Base-by-base conservation (phyloP, 2,329 filamentous ascomycete species). In the Aspergillus fischeri region DNA sequence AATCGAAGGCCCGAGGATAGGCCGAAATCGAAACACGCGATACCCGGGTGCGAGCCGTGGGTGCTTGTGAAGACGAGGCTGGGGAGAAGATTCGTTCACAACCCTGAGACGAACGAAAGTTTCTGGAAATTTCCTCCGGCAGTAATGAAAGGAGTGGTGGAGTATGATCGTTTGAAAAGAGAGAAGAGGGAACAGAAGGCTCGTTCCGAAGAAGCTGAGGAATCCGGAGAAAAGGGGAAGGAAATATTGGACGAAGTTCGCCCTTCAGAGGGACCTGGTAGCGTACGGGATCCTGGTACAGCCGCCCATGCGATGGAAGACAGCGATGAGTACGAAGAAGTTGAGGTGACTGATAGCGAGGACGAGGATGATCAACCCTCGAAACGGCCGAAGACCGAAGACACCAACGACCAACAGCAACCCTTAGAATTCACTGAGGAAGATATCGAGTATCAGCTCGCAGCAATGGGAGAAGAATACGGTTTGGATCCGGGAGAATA, bases 81-180 rank as follows among this genome's bases (percentile, higher is more conserved):
- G 60, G 90, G 91, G 24, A 83, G 94, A 56, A 84, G 92, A 53
- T 99, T 99, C 69, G 92, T 92, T 2, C 90, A 96, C 77, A 96
- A 99, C 65, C 84, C 87, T 0, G 83, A 83, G 54, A 96, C 93
- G 63, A 90, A 93, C 41, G 83, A 92, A 64, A 97, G 92, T 73
- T 92, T 92, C 73, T 99, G 95, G 94, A 91, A 91, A 67, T 94
- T 97, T 66, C 94, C 94, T 0, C 85, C 91, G 55, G 88, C 94
- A 71, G 81, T 99, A 38, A 87, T 92, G 82, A 86, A 88, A 59
- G 91, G 86, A 0, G 83, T 87, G 1, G 71, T 83, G 3, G 84
- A 86, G 14, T 90, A 94, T 54, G 86, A 88, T 67, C 76, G 77
- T 25, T 78, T 91, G 55, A 91, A 96, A 73, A 85, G 88, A 70